Percentiles rank a stretch among this genome's conserved stretches.
These are phyloP conservation scores for Pezizomycotina sp. DNA, from an alignment of 2,329 filamentous ascomycete species.

Conservation along the genomic window DNA sequence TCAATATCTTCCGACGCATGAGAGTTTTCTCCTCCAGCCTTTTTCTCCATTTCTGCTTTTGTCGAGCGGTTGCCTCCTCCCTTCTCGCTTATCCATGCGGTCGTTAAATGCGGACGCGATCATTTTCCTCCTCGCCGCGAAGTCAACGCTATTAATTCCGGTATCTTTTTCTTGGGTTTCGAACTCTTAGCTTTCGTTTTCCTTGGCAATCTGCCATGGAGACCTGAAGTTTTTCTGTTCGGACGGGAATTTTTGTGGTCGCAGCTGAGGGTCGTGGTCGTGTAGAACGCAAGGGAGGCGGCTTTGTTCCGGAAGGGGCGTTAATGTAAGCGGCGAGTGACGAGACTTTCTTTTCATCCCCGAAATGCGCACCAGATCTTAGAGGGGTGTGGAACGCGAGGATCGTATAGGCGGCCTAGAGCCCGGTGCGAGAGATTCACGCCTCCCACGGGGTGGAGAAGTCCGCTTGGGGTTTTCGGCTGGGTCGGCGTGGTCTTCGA, in stretches of 20 bases:
- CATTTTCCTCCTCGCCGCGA: constrained; percentile 61
- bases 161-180: constrained; percentile 33
- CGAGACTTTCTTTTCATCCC: constrained; percentile 8
- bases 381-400: too few relatives aligned
- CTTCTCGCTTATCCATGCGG: constrained; percentile 57
- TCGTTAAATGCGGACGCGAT: constrained; percentile 76
- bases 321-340: constrained; percentile 18
- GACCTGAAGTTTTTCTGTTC: constrained; percentile 27
- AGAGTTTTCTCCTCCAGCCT: constrained; percentile 36
- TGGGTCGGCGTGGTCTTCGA: too few relatives aligned
- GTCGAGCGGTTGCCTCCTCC: constrained; percentile 39
- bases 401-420: too few relatives aligned
- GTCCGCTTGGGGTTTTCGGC: too few relatives aligned
- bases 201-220: constrained; percentile 26
- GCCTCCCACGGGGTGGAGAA: too few relatives aligned
- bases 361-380: too few relatives aligned
- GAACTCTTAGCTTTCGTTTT: constrained; percentile 26
- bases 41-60: constrained; percentile 29
- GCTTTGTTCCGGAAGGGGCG: constrained; percentile 9
- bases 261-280: constrained; percentile 16
- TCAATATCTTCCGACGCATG: constrained; percentile 13
- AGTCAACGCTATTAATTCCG: constrained; percentile 65
- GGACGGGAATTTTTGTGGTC: constrained; percentile 22
- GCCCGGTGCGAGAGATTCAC: too few relatives aligned
- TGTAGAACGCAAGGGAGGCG: constrained; percentile 13